Base-by-base conservation (phyloP, 257 asterid genomes). In the Perilla frutescens region DNA sequence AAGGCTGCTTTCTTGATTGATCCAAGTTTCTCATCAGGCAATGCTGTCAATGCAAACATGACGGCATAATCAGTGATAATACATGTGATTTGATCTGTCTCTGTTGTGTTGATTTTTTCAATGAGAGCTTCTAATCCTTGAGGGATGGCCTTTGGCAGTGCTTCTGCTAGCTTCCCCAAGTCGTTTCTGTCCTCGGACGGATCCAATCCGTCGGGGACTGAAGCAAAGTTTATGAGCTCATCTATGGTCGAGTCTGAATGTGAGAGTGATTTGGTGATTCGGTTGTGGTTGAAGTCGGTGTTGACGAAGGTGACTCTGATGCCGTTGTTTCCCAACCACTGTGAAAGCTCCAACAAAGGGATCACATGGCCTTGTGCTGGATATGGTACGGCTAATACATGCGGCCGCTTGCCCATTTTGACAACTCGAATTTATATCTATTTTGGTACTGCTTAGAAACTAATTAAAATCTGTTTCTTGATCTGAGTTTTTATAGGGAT, bases 301-400 rank as follows among this genome's bases (percentile, higher is more conserved):
- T 87, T 87, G 36, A 88, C 87, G 57, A 90, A 79, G 0, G 91
- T 88, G 72, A 84, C 82, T 67, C 53, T 74, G 81, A 84, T 56
- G 32, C 91, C 90, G 2, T 76, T 77, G 29, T 57, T 55, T 34
- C 81, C 87, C 62, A 84, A 66, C 39, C 83, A 68, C 11, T 79
- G 84, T 4, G 90, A 77, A 1, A 90, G 76, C 66, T 90, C 96
- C 93, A 87, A 59, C 53, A 88, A 6, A 0, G 96, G 93, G 50
- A 90, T 82, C 3, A 90, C 96, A 75, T 88, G 96, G 53, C 96
- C 97, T 72, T 90, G 97, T 64, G 91, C 96, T 70, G 96, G 97
- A 79, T 77, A 87, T 8, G 96, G 90, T 32, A 90, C 31, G 7
- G 79, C 85, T 37, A 88, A 2, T 62, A 87, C 80, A 68, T 86